Base-by-base conservation (phyloP, 2,329 filamentous ascomycete genomes). In the Scorias spongiosa region DNA sequence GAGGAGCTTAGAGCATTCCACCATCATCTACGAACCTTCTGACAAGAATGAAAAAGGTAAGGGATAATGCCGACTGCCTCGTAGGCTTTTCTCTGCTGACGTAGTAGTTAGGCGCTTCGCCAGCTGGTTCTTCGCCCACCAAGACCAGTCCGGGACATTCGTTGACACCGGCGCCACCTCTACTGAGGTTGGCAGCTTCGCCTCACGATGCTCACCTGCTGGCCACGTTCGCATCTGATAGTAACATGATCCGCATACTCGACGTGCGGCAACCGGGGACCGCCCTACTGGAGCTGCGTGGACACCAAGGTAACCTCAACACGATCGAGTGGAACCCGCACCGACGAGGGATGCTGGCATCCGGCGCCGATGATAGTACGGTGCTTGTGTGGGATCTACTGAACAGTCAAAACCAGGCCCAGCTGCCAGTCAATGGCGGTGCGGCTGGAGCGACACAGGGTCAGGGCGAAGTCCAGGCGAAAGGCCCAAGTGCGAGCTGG, bases 1-100 rank as follows among this genome's bases (percentile, higher is more conserved):
- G 48, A 78, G 91, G 58, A 96, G 89, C 62, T 68, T 98, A 43
- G 91, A 98, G 61, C 91, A 98, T 63, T 95, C 88, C 52, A 98
- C 91, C 42, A 98, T 98, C 61, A 98, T 98, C 51, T 98, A 98
- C 62, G 91, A 98, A 63, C 91, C 91, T 4, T 89, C 85, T 0
- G 83, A 87, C 52, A 95, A 95, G 66, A 80, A 81, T 17, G 67
- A 68, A 26, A 69, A 66, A 57, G 59, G 66, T 67, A 48, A 43
- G 61, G 48, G 29, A 39, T 14, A 6, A 37, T 29, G n/a, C 11
- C 14, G 36, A 20, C 18, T 40, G 32, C 18, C 5, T 12, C 2
- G 14, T 5, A 2, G 11, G 20, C 36, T 42, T 14, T 40, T 39
- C n/a, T 28, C 14, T 38, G 8, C 15, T 42, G 20, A 42, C 30